Conservation (phyloP, 345 rosid species). For the Cardamine resedifolia region DNA sequence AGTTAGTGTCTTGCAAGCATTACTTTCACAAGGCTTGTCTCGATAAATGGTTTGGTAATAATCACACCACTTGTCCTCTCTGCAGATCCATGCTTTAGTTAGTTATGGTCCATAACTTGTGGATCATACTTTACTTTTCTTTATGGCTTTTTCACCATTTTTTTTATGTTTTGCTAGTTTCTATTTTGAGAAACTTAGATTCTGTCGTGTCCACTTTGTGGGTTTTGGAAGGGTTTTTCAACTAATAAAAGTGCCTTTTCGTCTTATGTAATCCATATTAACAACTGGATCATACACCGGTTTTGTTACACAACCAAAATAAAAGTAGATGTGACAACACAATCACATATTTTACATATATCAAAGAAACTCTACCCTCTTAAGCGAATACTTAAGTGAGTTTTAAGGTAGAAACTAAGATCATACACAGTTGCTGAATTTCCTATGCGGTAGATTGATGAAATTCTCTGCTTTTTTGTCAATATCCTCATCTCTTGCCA, state of each 20-base stretch:
- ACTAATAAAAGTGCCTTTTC: not conserved
- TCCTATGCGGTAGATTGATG: conserved; percentile 55
- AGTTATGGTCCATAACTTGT: not conserved
- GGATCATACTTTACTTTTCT: not conserved
- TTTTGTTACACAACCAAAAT: not conserved
- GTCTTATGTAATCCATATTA: not conserved
- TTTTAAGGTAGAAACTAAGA: not conserved
- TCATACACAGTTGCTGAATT: conserved; percentile 34
- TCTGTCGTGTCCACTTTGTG: not conserved
- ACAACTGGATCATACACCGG: not conserved
- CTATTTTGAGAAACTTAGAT: not conserved
- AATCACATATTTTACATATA: not conserved
- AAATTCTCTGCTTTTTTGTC: conserved; percentile 60
- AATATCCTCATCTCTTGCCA: conserved; percentile 32
- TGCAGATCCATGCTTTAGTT: conserved; percentile 53
- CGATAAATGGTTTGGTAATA: conserved; percentile 69
- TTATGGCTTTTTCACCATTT: not conserved
- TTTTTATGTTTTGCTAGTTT: not conserved
- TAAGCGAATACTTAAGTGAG: not conserved
- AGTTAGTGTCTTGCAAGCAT: conserved; percentile 75
- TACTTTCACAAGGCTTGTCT: conserved; percentile 73
- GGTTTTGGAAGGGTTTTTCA: not conserved
- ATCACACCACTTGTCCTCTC: conserved; percentile 67
- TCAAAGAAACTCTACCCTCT: not conserved
- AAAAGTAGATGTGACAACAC: not conserved